Evolutionary conservation across 306 rosid species (phyloP).

Genomic region (Begonia fuchsioides): DNA sequence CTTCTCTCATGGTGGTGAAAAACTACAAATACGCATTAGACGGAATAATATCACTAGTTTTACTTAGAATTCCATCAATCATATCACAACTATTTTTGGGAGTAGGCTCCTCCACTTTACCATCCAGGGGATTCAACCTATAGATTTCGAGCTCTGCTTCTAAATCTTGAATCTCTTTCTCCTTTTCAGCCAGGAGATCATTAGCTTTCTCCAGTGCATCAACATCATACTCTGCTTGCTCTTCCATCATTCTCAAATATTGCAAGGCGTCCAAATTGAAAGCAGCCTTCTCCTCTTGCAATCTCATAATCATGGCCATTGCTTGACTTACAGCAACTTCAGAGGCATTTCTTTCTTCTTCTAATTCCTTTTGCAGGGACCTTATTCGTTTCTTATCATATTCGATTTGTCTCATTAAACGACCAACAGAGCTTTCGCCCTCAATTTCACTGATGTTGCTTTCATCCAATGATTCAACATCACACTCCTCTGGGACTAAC

Average conservation of each 20-base stretch:
- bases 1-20: too few species aligned
- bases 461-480: slow-evolving; percentile 47
- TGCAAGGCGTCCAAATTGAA: slow-evolving; percentile 86
- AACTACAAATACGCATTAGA: too few species aligned
- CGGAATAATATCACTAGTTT: slow-evolving; percentile 1
- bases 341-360: slow-evolving; percentile 80
- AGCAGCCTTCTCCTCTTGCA: slow-evolving; percentile 89
- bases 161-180: slow-evolving; percentile 63
- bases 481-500: slow-evolving; percentile 32
- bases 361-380: slow-evolving; percentile 48
- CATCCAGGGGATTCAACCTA: slow-evolving; percentile 18
- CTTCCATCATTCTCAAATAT: slow-evolving; percentile 89
- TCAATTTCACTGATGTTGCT: slow-evolving; percentile 44
- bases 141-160: slow-evolving; percentile 65
- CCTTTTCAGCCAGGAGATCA: slow-evolving; percentile 68
- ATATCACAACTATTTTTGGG: slow-evolving; percentile 13
- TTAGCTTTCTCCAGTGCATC: slow-evolving; percentile 68
- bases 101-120: slow-evolving; percentile 8
- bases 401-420: slow-evolving; percentile 38
- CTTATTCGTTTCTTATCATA: slow-evolving; percentile 39
- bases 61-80: slow-evolving; percentile 9
- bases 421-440: slow-evolving; percentile 41
- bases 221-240: slow-evolving; percentile 85
- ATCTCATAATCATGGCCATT: slow-evolving; percentile 91
- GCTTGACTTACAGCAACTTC: slow-evolving; percentile 71